Evolutionary conservation across 768 basidiomycete genomes (phyloP).

Genomic region (Mycena galopus): DNA sequence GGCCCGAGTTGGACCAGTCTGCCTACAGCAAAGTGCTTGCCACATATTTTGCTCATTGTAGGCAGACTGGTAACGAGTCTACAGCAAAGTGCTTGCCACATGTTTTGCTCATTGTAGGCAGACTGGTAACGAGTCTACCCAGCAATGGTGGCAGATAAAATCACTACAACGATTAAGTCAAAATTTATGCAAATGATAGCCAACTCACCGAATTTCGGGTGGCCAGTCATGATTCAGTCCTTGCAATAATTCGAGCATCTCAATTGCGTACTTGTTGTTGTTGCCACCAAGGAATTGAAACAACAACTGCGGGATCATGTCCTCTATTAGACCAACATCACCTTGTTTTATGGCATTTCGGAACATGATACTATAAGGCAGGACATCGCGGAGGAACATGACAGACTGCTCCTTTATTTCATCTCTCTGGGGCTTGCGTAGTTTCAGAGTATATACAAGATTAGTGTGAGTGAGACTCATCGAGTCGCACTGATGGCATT

Average conservation of each 20-base stretch:
- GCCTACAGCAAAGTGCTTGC: too few species aligned
- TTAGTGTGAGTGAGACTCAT: too few species aligned
- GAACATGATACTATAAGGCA: not conserved
- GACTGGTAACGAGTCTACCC: too few species aligned
- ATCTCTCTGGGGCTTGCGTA: not conserved
- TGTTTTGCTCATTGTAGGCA: too few species aligned
- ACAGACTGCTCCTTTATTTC: not conserved
- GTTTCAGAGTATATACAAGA: too few species aligned
- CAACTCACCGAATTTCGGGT: not conserved
- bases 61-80: too few species aligned
- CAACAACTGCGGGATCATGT: not conserved
- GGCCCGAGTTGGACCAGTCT: too few species aligned
- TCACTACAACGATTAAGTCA: not conserved
- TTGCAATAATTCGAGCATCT: not conserved
- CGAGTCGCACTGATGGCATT: too few species aligned
- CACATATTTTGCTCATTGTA: too few species aligned
- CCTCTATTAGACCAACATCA: not conserved
- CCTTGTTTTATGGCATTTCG: not conserved
- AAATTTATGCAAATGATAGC: not conserved
- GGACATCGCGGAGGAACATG: not conserved
- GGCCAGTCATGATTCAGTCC: not conserved
- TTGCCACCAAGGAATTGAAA: not conserved
- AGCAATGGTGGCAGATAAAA: slow-evolving; percentile 38
- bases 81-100: too few species aligned
- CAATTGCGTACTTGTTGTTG: not conserved